phyloP scores from a whole-genome alignment of 495 filamentous ascomycete species.

The Xylaria intraflava region DNA sequence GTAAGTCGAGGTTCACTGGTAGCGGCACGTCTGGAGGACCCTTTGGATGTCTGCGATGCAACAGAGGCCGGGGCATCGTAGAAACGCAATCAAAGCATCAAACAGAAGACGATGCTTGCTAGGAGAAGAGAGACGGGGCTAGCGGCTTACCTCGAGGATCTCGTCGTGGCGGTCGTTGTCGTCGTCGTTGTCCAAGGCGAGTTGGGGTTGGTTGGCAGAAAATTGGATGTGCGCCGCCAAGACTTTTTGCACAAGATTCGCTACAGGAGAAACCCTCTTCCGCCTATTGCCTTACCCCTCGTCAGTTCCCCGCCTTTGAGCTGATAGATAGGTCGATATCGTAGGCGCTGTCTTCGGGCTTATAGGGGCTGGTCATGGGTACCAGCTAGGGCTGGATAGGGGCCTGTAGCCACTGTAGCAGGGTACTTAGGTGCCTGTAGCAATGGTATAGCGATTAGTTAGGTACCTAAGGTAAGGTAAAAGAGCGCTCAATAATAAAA shows the following conservation, averaged over 20 bases:
- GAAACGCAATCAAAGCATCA: neutral
- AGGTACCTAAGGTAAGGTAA: too few species aligned
- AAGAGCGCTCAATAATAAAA: too few species aligned
- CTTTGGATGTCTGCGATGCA: neutral
- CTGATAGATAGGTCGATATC: too few species aligned
- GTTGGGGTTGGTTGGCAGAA: conserved; percentile 19
- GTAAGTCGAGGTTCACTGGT: neutral
- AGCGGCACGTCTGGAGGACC: too few species aligned
- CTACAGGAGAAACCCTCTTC: conserved; percentile 33
- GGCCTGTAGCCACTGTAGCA: too few species aligned
- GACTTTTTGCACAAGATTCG: conserved; percentile 26
- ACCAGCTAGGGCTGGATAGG: too few species aligned
- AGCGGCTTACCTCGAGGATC: conserved; percentile 14
- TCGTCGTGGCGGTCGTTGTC: conserved; percentile 5
- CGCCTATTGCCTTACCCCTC: too few species aligned
- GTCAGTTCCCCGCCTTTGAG: too few species aligned
- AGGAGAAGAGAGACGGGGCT: neutral
- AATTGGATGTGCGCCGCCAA: conserved; percentile 33
- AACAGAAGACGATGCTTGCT: neutral
- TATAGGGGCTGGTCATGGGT: too few species aligned
- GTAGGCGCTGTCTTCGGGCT: too few species aligned
- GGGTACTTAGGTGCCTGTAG: too few species aligned
- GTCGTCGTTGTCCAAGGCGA: conserved; percentile 13
- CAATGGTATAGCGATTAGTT: too few species aligned
- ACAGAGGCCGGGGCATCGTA: neutral